A percentile compares a stretch with the other conserved stretches of the same genome.
Evolutionary conservation across 2,329 filamentous ascomycete species (phyloP).

Genomic region (Xylaria sp.): DNA sequence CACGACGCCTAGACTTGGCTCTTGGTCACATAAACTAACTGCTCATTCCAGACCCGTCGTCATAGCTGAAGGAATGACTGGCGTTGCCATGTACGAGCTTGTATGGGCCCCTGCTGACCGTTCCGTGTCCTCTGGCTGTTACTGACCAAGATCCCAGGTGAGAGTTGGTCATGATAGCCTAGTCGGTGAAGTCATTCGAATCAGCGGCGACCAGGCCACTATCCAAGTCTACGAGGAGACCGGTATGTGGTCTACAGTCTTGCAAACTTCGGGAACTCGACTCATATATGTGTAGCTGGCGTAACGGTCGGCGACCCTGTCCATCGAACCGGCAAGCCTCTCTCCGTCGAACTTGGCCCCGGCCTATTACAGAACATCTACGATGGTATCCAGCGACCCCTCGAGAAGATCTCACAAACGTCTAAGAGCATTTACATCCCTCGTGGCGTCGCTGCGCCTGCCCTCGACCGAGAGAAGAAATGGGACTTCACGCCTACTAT

Average conservation of each 20-base stretch:
- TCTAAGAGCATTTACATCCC: conserved; percentile 96
- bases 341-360: conserved; percentile 95
- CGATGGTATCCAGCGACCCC: conserved; percentile 96
- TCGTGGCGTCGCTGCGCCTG: conserved; percentile 84
- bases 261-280: conserved; percentile 6
- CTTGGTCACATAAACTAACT: conserved; percentile 36
- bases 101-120: conserved; percentile 53
- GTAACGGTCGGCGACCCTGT: conserved; percentile 96
- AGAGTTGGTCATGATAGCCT: conserved; percentile 90
- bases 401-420: conserved; percentile 77
- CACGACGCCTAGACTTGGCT: conserved; percentile 10
- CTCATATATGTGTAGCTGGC: conserved; percentile 64
- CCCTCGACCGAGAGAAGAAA: conserved; percentile 87
- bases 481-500: conserved; percentile 92
- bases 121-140: not conserved
- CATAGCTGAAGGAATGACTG: conserved; percentile 96
- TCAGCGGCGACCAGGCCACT: conserved; percentile 91
- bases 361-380: conserved; percentile 99
- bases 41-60: conserved; percentile 73
- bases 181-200: conserved; percentile 96
- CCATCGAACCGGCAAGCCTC: conserved; percentile 84
- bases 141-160: conserved; percentile 59
- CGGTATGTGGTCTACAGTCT: conserved; percentile 57
- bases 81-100: conserved; percentile 99
- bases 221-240: conserved; percentile 99